Percentiles rank a stretch among this genome's conserved stretches.
phyloP scores from a whole-genome alignment of 306 rosid genomes.

The Fragaria vesca region DNA sequence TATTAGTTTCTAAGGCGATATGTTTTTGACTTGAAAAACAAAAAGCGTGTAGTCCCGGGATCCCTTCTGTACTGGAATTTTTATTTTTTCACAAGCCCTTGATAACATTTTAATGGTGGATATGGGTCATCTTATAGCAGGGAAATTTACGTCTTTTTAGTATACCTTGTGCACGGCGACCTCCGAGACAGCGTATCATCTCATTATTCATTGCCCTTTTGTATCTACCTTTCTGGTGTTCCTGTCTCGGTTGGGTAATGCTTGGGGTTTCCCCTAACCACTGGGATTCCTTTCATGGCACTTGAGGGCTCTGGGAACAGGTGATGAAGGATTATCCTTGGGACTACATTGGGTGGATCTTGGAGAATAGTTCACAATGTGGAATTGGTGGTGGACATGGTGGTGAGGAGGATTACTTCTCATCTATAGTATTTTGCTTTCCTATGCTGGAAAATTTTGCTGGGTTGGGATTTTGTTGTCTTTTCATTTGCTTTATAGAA shows the following conservation, averaged over 20 bases:
- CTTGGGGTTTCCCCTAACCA: slow-evolving; percentile 50
- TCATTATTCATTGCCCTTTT: slow-evolving; percentile 47
- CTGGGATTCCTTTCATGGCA: slow-evolving; percentile 47
- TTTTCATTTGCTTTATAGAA: slow-evolving; percentile 11
- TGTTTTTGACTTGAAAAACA: not conserved
- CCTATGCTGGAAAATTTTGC: slow-evolving; percentile 29
- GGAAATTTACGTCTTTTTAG: slow-evolving; percentile 48
- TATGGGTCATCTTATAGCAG: slow-evolving; percentile 66
- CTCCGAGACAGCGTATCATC: slow-evolving; percentile 65
- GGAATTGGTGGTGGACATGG: slow-evolving; percentile 33
- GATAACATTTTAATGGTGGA: slow-evolving; percentile 56
- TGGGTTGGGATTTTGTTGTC: slow-evolving; percentile 28
- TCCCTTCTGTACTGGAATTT: slow-evolving; percentile 46
- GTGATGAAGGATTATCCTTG: slow-evolving; percentile 53
- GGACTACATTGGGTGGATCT: slow-evolving; percentile 48
- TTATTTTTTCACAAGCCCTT: slow-evolving; percentile 41
- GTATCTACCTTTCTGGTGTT: slow-evolving; percentile 49
- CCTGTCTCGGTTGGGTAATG: slow-evolving; percentile 73
- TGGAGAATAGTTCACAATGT: slow-evolving; percentile 35
- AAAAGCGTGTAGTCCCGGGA: slow-evolving; percentile 33
- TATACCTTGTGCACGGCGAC: slow-evolving; percentile 54
- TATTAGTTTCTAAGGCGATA: slow-evolving; percentile 8
- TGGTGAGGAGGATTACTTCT: slow-evolving; percentile 27
- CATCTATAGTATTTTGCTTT: slow-evolving; percentile 29
- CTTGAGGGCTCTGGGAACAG: slow-evolving; percentile 52